phyloP scores from a whole-genome alignment of 805 yeast genomes.

The Teunomyces funiuensis region DNA sequence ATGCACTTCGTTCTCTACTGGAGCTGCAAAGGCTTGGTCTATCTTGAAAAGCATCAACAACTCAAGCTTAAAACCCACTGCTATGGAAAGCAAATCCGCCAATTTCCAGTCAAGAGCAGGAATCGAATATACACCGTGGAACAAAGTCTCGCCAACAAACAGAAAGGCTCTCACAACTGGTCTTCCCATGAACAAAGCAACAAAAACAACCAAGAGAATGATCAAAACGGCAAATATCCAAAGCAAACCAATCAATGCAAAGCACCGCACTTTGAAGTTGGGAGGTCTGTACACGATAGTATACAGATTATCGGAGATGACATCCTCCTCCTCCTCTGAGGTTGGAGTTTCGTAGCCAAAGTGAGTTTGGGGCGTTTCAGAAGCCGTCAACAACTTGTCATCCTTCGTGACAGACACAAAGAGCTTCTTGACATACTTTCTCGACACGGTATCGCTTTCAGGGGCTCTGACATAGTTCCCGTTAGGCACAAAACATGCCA shows the following conservation, averaged over 20 bases:
- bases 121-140: neutral
- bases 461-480: constrained; percentile 89
- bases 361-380: constrained; percentile 13
- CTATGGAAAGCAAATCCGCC: constrained; percentile 20
- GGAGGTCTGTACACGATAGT: constrained; percentile 88
- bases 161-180: constrained; percentile 11
- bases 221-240: constrained; percentile 47
- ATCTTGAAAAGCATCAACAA: constrained; percentile 9
- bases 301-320: constrained; percentile 47
- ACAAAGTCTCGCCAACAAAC: neutral
- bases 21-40: neutral
- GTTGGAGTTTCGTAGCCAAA: constrained; percentile 31
- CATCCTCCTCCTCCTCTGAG: constrained; percentile 45
- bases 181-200: constrained; percentile 30
- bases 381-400: constrained; percentile 52
- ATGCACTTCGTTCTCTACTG: neutral
- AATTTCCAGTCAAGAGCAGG: constrained; percentile 17
- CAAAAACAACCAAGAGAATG: constrained; percentile 19
- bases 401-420: constrained; percentile 83
- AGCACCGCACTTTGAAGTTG: constrained; percentile 58
- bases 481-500: constrained; percentile 70
- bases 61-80: constrained; percentile 18
- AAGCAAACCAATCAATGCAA: constrained; percentile 43
- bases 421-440: constrained; percentile 59
- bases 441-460: constrained; percentile 69